Conservation (phyloP, 495 filamentous ascomycete species). For the Aspergillus kassunensis region DNA sequence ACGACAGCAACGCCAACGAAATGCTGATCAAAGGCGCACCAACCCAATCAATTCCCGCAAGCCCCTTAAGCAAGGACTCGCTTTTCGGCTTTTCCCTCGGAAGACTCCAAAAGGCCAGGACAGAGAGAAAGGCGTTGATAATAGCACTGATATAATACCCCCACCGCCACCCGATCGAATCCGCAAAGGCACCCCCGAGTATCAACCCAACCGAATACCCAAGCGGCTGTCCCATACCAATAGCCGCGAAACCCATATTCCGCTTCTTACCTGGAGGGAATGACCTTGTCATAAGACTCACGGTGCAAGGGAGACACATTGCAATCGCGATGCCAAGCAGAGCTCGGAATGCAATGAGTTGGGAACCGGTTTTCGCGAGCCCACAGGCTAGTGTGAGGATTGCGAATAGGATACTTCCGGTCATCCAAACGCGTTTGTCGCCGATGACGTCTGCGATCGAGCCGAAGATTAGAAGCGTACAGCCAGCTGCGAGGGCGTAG, state of each 20-base stretch:
- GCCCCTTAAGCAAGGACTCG: neutral
- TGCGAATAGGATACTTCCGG: slow-evolving; percentile 40
- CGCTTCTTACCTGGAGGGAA: slow-evolving; percentile 39
- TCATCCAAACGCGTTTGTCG: slow-evolving; percentile 37
- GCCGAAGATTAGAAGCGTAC: slow-evolving; percentile 46
- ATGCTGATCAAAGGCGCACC: neutral
- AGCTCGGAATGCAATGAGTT: slow-evolving; percentile 50
- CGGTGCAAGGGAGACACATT: slow-evolving; percentile 48
- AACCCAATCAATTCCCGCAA: neutral
- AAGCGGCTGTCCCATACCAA: slow-evolving; percentile 47
- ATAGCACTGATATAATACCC: slow-evolving; percentile 8
- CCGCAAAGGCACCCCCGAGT: slow-evolving; percentile 46
- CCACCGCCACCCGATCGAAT: slow-evolving; percentile 10
- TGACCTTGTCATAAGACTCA: slow-evolving; percentile 45
- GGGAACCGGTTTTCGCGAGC: slow-evolving; percentile 37
- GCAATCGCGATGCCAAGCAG: slow-evolving; percentile 47
- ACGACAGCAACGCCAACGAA: slow-evolving; percentile 2
- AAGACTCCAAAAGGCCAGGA: slow-evolving; percentile 6
- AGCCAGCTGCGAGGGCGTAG: slow-evolving; percentile 41
- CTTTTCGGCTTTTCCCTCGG: neutral
- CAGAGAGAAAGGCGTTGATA: neutral
- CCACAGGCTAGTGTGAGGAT: slow-evolving; percentile 46
- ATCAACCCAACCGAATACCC: slow-evolving; percentile 54
- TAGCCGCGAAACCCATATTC: slow-evolving; percentile 49
- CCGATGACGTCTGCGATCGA: slow-evolving; percentile 51